phyloP scores from a whole-genome alignment of 192 early-diverging fungal genomes.

The Coemansia sp. region DNA sequence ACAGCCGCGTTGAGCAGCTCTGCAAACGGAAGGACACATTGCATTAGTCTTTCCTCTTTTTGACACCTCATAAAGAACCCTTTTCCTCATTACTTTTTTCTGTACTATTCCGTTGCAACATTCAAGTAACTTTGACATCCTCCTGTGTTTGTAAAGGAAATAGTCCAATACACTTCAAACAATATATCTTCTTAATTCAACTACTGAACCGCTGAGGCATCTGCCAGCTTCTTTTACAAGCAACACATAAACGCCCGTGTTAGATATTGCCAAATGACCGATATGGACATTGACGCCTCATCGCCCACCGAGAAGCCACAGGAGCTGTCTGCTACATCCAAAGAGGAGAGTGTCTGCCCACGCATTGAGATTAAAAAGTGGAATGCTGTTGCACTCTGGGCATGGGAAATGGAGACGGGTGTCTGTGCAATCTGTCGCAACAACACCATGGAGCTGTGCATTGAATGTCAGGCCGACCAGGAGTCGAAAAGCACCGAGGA shows the following conservation, averaged over 20 bases:
- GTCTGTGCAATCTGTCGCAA: constrained; percentile 99
- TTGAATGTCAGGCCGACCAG: constrained; percentile 98
- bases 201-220: too few relatives aligned
- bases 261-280: constrained; percentile 7
- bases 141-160: too few relatives aligned
- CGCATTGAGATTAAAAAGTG: constrained; percentile 99
- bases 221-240: neutral
- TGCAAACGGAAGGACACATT: too few relatives aligned
- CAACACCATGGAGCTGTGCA: constrained; percentile 99
- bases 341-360: constrained; percentile 53
- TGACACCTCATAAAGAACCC: too few relatives aligned
- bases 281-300: constrained; percentile 34
- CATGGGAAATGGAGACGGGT: constrained; percentile 98
- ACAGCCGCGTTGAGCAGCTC: neutral
- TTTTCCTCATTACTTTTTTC: too few relatives aligned
- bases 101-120: too few relatives aligned
- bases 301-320: constrained; percentile 8
- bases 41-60: too few relatives aligned
- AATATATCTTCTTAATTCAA: too few relatives aligned
- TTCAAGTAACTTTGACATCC: too few relatives aligned
- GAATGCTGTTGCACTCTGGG: constrained; percentile 98
- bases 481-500: constrained; percentile 87
- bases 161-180: too few relatives aligned
- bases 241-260: neutral
- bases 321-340: neutral